These are phyloP conservation scores for Leptographium lundbergii DNA, from an alignment of 2,329 filamentous ascomycete genomes.

Conservation along the genomic window DNA sequence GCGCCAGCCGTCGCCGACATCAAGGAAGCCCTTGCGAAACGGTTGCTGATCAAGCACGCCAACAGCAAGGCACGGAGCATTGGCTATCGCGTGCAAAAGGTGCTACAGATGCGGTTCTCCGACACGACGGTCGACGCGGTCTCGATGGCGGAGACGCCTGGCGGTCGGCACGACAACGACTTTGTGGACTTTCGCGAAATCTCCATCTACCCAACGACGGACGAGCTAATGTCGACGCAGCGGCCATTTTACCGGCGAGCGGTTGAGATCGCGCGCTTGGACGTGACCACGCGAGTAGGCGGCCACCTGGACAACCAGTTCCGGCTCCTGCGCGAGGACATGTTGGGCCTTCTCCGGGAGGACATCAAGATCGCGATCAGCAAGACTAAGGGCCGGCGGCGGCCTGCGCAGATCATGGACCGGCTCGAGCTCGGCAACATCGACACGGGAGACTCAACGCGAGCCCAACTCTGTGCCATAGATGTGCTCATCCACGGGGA, in stretches of 20 bases:
- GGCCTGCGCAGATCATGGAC: background rate
- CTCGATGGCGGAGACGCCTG: slow-evolving; percentile 25
- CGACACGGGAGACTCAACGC: background rate
- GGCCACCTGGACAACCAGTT: slow-evolving; percentile 59
- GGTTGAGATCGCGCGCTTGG: slow-evolving; percentile 30
- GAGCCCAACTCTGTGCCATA: background rate
- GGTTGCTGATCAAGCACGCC: background rate
- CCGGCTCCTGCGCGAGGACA: slow-evolving; percentile 57
- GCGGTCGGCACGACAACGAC: slow-evolving; percentile 66
- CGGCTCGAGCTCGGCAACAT: background rate
- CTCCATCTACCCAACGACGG: slow-evolving; percentile 50
- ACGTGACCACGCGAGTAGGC: slow-evolving; percentile 23
- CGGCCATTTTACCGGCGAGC: slow-evolving; percentile 42
- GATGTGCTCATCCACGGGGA: background rate
- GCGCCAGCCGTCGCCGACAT: background rate
- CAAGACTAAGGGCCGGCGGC: background rate
- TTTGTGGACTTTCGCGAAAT: slow-evolving; percentile 47
- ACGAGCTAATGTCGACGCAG: slow-evolving; percentile 45
- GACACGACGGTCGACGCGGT: background rate
- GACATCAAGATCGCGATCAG: slow-evolving; percentile 36
- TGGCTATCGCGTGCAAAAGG: slow-evolving; percentile 1
- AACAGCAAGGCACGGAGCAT: background rate
- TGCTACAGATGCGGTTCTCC: background rate
- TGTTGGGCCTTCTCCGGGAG: slow-evolving; percentile 51
- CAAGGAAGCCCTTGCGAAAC: background rate